Base-by-base conservation (phyloP, 176 grass and related monocot genomes). In the Typha latifolia region DNA sequence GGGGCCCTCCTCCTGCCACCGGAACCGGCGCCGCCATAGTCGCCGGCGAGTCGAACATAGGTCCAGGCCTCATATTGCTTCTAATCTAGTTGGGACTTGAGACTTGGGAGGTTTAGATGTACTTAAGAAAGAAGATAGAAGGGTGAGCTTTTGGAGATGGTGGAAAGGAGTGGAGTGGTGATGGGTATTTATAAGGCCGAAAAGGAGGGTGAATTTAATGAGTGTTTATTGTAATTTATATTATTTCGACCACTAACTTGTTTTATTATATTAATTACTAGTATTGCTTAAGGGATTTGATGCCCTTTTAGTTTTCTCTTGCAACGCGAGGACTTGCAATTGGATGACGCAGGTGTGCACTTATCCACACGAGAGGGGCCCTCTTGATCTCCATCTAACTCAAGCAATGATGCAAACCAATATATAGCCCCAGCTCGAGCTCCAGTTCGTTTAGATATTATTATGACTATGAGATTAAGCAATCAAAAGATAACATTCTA, bases 41-140 rank as follows among this genome's bases (percentile, higher is more conserved):
- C 7, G 57, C 77, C 68, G 79, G 77, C 12, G 67, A 32, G 88
- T 89, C 15, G 48, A 80, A 63, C 86, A 84, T 80, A 92, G 75
- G 80, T 49, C 85, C 83, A 47, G 93, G 49, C 78, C 93, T 97
- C 93, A 92, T 96, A 29, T 63, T 69, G 48, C 79, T 74, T 49
- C 31, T 73, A 12, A 8, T 74, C 27, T 61, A 69, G 12, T 69
- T 51, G 27, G 27, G 24, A 26, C 32, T 34, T 1, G 32, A 1
- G 24, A 26, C 24, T 26, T 26, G 24, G 24, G 24, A 26, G 24
- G 24, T 0, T 26, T 26, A 26, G 37, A 6, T 43, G 5, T 10
- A 43, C 15, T 57, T 10, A 57, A 55, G 12, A 6, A n/a, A n/a
- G 13, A 57, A 57, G 4, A 21, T 19, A 16, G 19, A 9, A n/a